phyloP scores from a whole-genome alignment of 1,139 yeast species.

The Pneumocystis sp. region DNA sequence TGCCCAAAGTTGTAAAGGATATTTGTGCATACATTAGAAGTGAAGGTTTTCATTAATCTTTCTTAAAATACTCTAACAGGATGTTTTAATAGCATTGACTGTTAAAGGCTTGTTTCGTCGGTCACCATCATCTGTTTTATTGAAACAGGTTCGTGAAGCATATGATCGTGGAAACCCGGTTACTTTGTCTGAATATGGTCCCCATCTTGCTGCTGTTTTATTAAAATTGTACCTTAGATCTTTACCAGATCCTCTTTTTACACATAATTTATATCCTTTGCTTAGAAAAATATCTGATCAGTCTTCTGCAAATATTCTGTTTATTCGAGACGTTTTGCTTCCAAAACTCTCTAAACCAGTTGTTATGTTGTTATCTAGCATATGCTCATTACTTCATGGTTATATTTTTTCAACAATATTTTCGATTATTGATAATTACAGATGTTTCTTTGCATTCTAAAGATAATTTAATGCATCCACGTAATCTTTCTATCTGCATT shows the following conservation, averaged over 20 bases:
- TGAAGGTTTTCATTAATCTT: constrained; percentile 5
- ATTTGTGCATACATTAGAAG: constrained; percentile 16
- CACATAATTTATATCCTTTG: constrained; percentile 9
- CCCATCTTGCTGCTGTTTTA: constrained; percentile 25
- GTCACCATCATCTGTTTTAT: constrained; percentile 17
- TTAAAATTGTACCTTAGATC: constrained; percentile 25
- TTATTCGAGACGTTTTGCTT: neutral
- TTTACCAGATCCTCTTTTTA: constrained; percentile 26
- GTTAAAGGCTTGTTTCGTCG: constrained; percentile 22
- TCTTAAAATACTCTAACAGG: constrained; percentile 6
- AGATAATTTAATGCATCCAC: constrained; percentile 21
- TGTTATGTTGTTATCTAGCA: neutral
- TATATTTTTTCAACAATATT: neutral
- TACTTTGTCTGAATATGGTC: constrained; percentile 22
- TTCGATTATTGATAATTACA: neutral
- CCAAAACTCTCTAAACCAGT: neutral
- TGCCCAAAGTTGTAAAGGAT: constrained; percentile 22
- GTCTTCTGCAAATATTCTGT: neutral
- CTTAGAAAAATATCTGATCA: neutral
- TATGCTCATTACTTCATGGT: neutral
- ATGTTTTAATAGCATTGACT: constrained; percentile 10
- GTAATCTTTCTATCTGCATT: constrained; percentile 1
- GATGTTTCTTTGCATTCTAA: constrained; percentile 20
- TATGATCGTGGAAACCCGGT: constrained; percentile 28
- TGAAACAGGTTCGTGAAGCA: constrained; percentile 24